phyloP scores from a whole-genome alignment of 2,329 filamentous ascomycete genomes.

The Colletotrichum somersetense region DNA sequence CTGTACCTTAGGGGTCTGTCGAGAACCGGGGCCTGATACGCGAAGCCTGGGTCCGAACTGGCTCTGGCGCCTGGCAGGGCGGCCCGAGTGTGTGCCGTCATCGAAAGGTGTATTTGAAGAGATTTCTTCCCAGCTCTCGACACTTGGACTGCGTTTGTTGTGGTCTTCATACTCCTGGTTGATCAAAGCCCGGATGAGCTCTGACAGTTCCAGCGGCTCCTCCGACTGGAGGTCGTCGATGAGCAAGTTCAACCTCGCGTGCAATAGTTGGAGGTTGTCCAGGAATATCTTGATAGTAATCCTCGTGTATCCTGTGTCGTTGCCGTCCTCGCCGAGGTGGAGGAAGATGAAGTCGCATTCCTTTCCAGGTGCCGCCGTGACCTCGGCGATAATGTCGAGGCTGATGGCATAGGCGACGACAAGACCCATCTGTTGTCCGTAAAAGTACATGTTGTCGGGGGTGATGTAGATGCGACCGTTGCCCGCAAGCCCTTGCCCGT shows the following conservation, averaged over 20 bases:
- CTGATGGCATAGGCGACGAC: conserved; percentile 85
- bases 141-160: conserved; percentile 75
- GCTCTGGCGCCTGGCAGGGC: conserved; percentile 51
- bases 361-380: conserved; percentile 88
- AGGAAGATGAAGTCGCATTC: conserved; percentile 95
- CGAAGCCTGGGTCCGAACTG: conserved; percentile 54
- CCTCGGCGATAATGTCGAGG: conserved; percentile 84
- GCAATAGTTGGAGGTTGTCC: conserved; percentile 85
- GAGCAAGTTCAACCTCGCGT: conserved; percentile 86
- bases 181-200: conserved; percentile 78
- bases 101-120: conserved; percentile 71
- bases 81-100: conserved; percentile 62
- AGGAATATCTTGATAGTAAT: conserved; percentile 94
- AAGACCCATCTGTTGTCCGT: conserved; percentile 92
- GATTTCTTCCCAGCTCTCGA: conserved; percentile 93
- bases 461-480: conserved; percentile 89
- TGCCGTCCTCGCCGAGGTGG: conserved; percentile 75
- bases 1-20: conserved; percentile 75
- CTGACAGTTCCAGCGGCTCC: conserved; percentile 75
- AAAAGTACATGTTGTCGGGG: conserved; percentile 90
- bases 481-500: conserved; percentile 66
- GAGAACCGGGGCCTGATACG: conserved; percentile 44
- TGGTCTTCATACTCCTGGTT: conserved; percentile 77
- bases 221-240: conserved; percentile 83
- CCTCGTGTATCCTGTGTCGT: conserved; percentile 74